Evolutionary conservation across 345 rosid species (phyloP).

Genomic region (Populus simonii): DNA sequence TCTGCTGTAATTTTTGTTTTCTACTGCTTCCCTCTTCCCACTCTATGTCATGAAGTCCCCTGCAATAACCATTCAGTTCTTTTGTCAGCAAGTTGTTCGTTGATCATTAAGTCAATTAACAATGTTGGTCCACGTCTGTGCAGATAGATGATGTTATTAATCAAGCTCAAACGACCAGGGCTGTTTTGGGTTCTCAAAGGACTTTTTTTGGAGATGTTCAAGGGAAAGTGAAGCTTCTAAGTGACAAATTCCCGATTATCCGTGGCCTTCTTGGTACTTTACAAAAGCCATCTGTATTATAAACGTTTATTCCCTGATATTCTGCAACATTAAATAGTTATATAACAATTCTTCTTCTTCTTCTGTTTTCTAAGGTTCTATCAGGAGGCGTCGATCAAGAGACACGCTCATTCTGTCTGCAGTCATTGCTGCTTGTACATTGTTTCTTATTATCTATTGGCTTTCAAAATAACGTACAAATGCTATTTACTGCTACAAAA

Average conservation of each 20-base stretch:
- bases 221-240: slow-evolving; percentile 82
- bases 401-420: slow-evolving; percentile 88
- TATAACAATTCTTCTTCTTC: slow-evolving; percentile 4
- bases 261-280: slow-evolving; percentile 81
- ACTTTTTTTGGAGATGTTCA: slow-evolving; percentile 85
- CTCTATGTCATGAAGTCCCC: no score
- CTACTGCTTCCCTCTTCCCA: neutral
- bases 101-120: slow-evolving; percentile 1
- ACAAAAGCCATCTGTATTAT: slow-evolving; percentile 2
- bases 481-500: slow-evolving; percentile 1
- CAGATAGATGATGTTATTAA: slow-evolving; percentile 94
- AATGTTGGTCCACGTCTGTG: slow-evolving; percentile 12
- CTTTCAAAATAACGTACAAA: slow-evolving; percentile 58
- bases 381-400: slow-evolving; percentile 74
- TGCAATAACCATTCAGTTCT: neutral
- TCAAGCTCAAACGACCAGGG: slow-evolving; percentile 93
- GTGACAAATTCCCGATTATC: slow-evolving; percentile 83
- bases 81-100: neutral
- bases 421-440: slow-evolving; percentile 86
- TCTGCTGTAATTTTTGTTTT: neutral
- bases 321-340: neutral
- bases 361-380: slow-evolving; percentile 56
- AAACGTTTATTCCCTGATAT: neutral
- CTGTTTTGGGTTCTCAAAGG: slow-evolving; percentile 86
- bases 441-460: slow-evolving; percentile 92